Conservation (phyloP, 768 basidiomycete genomes). For the Fistulinella prunicolor region DNA sequence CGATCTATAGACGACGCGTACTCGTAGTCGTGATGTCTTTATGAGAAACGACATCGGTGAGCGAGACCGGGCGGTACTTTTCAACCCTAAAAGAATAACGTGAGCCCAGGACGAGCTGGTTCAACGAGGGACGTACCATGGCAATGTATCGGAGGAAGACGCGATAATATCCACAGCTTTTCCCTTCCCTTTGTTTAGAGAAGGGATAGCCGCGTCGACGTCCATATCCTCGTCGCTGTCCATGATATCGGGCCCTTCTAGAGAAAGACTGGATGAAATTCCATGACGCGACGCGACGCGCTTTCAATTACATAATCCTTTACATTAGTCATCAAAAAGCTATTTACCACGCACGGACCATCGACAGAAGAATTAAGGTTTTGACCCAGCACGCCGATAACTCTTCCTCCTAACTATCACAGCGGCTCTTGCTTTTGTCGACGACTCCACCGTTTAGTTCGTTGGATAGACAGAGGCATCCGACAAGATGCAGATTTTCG, state of each 20-base stretch:
- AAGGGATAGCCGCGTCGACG: slow-evolving; percentile 33
- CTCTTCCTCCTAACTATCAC: slow-evolving; percentile 22
- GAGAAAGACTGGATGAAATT: too few species aligned
- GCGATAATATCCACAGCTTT: slow-evolving; percentile 49
- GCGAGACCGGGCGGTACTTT: slow-evolving; percentile 89
- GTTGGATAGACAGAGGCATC: slow-evolving; percentile 89
- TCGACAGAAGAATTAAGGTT: slow-evolving; percentile 37
- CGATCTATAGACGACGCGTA: slow-evolving; percentile 32
- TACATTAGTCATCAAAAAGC: slow-evolving; percentile 22
- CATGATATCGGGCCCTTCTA: slow-evolving; percentile 36
- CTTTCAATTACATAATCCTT: slow-evolving; percentile 1
- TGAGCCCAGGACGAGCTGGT: background rate
- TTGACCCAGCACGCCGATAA: slow-evolving; percentile 10
- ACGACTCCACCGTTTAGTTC: slow-evolving; percentile 89
- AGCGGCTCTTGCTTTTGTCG: slow-evolving; percentile 73
- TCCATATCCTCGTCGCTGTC: slow-evolving; percentile 55
- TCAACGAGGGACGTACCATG: slow-evolving; percentile 58
- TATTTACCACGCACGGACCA: slow-evolving; percentile 42
- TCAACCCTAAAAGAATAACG: slow-evolving; percentile 70
- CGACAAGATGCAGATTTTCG: slow-evolving; percentile 93
- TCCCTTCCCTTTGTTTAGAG: slow-evolving; percentile 62
- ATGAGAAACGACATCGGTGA: slow-evolving; percentile 96
- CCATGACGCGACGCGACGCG: slow-evolving; percentile 23
- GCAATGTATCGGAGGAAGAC: slow-evolving; percentile 64
- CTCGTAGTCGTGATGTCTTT: slow-evolving; percentile 94